Evolutionary conservation across 768 basidiomycete species (phyloP).

Genomic region (Leucosporidium creatinivorum): DNA sequence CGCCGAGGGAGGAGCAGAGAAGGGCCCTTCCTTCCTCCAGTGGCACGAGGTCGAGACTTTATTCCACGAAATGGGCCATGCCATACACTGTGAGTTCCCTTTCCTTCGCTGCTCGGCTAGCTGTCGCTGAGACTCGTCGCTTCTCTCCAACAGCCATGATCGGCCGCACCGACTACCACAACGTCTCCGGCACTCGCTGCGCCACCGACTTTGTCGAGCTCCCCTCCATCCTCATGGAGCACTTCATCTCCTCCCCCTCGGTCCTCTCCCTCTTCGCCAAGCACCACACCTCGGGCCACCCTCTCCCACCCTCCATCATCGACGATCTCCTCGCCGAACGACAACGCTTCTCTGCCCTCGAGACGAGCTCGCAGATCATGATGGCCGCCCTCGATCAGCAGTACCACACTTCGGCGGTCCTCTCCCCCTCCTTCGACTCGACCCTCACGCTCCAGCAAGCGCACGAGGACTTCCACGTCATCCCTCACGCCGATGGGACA

Average conservation of each 20-base stretch:
- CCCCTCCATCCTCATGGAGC: constrained; percentile 97
- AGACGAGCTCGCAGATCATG: constrained; percentile 83
- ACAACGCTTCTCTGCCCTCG: constrained; percentile 51
- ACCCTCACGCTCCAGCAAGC: constrained; percentile 61
- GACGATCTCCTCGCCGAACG: constrained; percentile 38
- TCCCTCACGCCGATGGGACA: constrained; percentile 75
- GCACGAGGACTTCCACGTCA: constrained; percentile 54
- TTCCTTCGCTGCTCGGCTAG: neutral
- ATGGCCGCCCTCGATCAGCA: constrained; percentile 81
- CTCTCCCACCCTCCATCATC: constrained; percentile 42
- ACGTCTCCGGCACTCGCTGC: constrained; percentile 93
- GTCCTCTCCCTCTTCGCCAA: constrained; percentile 62
- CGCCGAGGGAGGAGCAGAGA: constrained; percentile 49
- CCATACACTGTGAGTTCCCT: constrained; percentile 85
- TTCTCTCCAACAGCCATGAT: constrained; percentile 69
- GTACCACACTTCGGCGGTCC: constrained; percentile 68
- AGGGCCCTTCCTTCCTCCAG: constrained; percentile 60
- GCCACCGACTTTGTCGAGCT: constrained; percentile 98
- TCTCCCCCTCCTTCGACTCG: constrained; percentile 59
- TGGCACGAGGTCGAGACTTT: constrained; percentile 93
- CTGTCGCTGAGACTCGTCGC: neutral
- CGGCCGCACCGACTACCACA: constrained; percentile 92
- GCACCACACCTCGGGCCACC: constrained; percentile 42
- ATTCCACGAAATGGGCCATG: constrained; percentile 99
- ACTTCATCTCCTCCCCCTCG: constrained; percentile 75